A percentile compares a stretch with the other conserved stretches of the same genome.
Conservation (phyloP, 2,329 filamentous ascomycete genomes). For the Fusarium praegraminearum region DNA sequence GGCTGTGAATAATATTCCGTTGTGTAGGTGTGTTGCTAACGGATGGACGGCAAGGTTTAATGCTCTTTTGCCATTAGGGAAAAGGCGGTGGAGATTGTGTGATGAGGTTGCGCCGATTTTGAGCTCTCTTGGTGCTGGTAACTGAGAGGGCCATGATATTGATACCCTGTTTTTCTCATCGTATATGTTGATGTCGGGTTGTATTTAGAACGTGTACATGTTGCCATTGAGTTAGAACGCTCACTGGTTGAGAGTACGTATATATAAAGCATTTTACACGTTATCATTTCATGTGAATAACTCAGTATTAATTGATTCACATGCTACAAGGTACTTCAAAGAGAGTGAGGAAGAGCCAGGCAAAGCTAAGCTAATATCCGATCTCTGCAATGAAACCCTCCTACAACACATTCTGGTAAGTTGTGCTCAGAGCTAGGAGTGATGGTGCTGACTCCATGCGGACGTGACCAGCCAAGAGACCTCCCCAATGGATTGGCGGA, state of each 20-base stretch:
- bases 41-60: conserved; percentile 47
- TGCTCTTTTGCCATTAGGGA: conserved; percentile 35
- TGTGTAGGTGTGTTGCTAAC: conserved; percentile 49
- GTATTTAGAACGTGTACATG: neutral
- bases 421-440: neutral
- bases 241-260: neutral
- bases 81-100: conserved; percentile 39
- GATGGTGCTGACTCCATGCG: neutral
- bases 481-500: neutral
- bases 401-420: neutral
- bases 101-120: conserved; percentile 42
- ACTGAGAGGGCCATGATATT: conserved; percentile 13
- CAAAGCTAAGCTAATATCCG: no score
- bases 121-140: conserved; percentile 10
- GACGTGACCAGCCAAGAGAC: neutral
- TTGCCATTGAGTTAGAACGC: neutral
- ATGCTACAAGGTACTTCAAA: no score
- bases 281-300: neutral
- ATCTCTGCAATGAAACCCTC: no score
- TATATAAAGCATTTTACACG: neutral
- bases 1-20: conserved; percentile 47
- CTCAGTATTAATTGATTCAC: no score
- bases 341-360: no score
- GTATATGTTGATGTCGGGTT: neutral
- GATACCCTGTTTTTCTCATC: conserved; percentile 25